Conservation (phyloP, 495 filamentous ascomycete genomes). For the Haplographium delicatum region DNA sequence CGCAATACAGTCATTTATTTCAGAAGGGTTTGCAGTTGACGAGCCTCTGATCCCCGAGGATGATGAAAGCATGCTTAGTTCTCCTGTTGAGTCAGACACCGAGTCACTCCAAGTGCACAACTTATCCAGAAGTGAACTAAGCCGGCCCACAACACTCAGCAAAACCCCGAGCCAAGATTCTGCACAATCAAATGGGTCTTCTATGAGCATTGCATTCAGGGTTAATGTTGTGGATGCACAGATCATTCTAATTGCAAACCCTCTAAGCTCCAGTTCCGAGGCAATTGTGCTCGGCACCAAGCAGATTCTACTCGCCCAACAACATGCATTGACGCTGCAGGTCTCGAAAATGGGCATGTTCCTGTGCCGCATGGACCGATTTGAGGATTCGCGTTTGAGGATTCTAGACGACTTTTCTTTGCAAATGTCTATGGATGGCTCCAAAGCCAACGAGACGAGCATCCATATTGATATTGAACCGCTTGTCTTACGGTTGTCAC, state of each 20-base stretch:
- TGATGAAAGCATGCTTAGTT: constrained; percentile 50
- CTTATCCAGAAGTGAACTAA: neutral
- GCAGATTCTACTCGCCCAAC: constrained; percentile 85
- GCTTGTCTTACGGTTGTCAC: constrained; percentile 82
- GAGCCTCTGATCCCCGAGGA: constrained; percentile 49
- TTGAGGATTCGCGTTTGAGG: constrained; percentile 68
- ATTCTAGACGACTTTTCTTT: constrained; percentile 95
- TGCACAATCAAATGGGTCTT: constrained; percentile 31
- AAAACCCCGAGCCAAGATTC: constrained; percentile 12
- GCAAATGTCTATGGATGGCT: constrained; percentile 82
- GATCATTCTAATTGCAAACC: constrained; percentile 92
- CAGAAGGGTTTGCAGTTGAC: constrained; percentile 59
- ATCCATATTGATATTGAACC: constrained; percentile 88
- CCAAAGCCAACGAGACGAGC: constrained; percentile 61
- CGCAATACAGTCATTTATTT: constrained; percentile 77
- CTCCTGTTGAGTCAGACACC: constrained; percentile 56
- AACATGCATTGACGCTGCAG: constrained; percentile 90
- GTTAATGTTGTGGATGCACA: constrained; percentile 94
- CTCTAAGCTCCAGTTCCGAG: constrained; percentile 80
- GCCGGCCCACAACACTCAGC: neutral
- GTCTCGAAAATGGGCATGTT: constrained; percentile 95
- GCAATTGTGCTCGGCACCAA: constrained; percentile 94
- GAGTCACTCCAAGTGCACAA: constrained; percentile 34
- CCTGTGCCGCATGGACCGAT: constrained; percentile 94
- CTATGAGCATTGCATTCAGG: constrained; percentile 79